A percentile compares a stretch with the other conserved stretches of the same genome.
Conservation (phyloP, 2,329 filamentous ascomycete genomes). For the Pestalotiopsis sp. region DNA sequence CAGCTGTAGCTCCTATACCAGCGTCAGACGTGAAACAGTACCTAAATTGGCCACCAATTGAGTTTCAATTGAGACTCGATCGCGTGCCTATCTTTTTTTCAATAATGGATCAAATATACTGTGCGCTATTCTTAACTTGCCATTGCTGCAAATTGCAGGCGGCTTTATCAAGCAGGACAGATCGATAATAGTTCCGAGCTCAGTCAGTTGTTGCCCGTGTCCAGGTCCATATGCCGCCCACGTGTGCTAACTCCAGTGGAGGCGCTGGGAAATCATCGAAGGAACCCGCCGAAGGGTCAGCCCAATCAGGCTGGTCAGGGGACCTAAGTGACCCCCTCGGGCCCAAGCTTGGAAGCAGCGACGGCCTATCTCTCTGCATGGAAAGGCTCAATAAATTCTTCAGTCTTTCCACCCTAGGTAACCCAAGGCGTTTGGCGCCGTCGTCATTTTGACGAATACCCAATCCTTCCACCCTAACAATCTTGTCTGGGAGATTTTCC, state of each 20-base stretch:
- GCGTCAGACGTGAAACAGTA: background rate
- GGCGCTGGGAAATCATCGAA: background rate
- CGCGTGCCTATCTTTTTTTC: background rate
- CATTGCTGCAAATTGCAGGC: background rate
- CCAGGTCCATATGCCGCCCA: background rate
- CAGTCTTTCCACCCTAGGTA: background rate
- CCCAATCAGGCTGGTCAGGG: background rate
- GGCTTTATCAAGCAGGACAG: background rate
- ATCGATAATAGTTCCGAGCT: background rate
- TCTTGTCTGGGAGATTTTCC: background rate
- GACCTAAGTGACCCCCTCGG: background rate
- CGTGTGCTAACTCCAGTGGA: background rate
- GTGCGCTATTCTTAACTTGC: background rate
- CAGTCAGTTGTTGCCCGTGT: background rate
- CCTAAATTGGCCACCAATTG: background rate
- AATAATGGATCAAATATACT: background rate
- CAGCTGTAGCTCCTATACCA: background rate
- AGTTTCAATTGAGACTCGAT: background rate
- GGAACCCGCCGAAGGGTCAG: background rate
- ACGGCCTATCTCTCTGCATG: background rate
- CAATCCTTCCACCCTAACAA: background rate
- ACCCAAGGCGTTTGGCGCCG: background rate
- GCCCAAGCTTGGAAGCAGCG: slow-evolving; percentile 1
- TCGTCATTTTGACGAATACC: background rate
- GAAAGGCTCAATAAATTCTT: background rate